Evolutionary conservation across 148 eudicot species (phyloP).

Genomic region (Dysphania ambrosioides): DNA sequence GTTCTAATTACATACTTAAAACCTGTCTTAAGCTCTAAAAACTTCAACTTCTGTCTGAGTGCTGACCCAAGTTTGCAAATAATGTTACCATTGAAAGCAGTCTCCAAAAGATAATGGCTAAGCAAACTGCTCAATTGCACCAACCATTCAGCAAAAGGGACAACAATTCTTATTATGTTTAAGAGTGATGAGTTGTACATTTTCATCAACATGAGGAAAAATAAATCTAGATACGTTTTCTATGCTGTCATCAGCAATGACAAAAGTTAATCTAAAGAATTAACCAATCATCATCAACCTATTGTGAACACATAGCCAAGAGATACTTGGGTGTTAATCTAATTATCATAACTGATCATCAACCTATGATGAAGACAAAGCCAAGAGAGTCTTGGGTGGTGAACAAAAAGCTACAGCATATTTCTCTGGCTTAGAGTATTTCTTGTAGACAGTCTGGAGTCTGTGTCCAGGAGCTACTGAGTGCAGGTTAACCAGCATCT

Average conservation of each 20-base stretch:
- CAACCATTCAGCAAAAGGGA: background rate
- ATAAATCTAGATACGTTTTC: background rate
- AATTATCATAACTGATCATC: background rate
- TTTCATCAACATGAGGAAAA: background rate
- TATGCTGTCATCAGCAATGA: conserved; percentile 34
- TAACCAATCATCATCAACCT: too few relatives aligned
- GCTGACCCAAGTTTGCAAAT: too few relatives aligned
- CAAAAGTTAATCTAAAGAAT: too few relatives aligned
- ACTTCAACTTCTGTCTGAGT: too few relatives aligned
- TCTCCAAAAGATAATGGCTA: background rate
- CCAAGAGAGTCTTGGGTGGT: conserved; percentile 41
- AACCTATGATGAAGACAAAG: conserved; percentile 3
- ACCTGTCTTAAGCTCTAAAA: too few relatives aligned
- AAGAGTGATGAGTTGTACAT: conserved; percentile 4
- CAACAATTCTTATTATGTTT: background rate
- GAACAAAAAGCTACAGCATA: conserved; percentile 53
- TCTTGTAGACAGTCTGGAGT: conserved; percentile 56
- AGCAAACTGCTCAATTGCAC: background rate
- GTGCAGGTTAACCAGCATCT: conserved; percentile 56
- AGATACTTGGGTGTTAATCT: too few relatives aligned
- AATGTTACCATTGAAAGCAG: too few relatives aligned
- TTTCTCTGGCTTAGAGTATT: conserved; percentile 50
- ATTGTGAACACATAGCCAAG: too few relatives aligned
- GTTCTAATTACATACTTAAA: too few relatives aligned
- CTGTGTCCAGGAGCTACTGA: conserved; percentile 42